Conservation (phyloP, 108 stramenopile genomes). For the Schizochytrium sp. region DNA sequence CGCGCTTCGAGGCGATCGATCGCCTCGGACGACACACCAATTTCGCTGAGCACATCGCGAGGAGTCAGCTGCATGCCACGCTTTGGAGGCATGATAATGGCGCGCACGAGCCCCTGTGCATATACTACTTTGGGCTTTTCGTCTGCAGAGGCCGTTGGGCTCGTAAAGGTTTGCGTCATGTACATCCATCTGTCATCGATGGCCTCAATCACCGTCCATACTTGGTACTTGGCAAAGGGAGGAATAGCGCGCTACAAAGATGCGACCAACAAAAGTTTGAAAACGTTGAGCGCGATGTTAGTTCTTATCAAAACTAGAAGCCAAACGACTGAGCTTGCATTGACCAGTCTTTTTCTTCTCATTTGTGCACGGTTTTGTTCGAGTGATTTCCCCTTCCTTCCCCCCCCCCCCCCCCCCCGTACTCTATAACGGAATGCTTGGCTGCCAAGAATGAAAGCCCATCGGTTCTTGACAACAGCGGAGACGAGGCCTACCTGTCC, state of each 20-base stretch:
- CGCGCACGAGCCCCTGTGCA: background rate
- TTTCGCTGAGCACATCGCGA: background rate
- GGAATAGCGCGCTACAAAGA: background rate
- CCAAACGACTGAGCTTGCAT: no score
- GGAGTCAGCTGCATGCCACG: background rate
- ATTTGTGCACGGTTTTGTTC: no score
- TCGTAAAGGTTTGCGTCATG: constrained; percentile 12
- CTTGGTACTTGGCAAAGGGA: background rate
- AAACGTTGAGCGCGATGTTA: no score
- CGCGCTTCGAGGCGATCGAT: background rate
- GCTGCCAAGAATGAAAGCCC: background rate
- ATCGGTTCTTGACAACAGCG: background rate
- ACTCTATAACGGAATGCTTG: background rate
- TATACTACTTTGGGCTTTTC: background rate
- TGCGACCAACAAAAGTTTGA: background rate
- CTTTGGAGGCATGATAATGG: constrained; percentile 14
- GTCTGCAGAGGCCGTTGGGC: background rate
- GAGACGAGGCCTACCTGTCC: background rate
- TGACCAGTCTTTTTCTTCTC: no score
- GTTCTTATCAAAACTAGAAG: no score
- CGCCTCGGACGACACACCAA: background rate
- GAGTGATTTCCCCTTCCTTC: no score
- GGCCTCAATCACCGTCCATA: background rate
- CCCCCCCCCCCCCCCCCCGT: background rate
- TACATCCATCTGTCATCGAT: background rate